A percentile compares a stretch with the other conserved stretches of the same genome.
Conservation (phyloP, 73 alveolate species). For the Stentor roeselii region DNA sequence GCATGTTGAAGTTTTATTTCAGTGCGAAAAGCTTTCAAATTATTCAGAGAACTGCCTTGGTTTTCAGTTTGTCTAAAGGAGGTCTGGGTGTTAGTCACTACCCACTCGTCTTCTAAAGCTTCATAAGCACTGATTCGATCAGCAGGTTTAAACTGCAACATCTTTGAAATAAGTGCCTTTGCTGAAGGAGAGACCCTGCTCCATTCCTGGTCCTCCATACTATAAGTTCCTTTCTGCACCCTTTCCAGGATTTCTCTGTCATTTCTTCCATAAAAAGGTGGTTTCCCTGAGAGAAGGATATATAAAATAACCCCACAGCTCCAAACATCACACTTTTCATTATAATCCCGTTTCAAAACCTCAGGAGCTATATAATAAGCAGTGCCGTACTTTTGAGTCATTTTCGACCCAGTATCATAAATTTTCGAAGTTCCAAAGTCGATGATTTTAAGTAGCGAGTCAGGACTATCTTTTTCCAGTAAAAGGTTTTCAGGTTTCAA, state of each 20-base stretch:
- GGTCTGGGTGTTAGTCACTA: slow-evolving; percentile 30
- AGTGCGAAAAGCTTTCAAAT: slow-evolving; percentile 79
- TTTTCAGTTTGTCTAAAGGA: slow-evolving; percentile 27
- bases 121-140: slow-evolving; percentile 47
- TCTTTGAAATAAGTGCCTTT: slow-evolving; percentile 41
- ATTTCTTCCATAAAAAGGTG: slow-evolving; percentile 86
- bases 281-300: slow-evolving; percentile 84
- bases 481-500: slow-evolving; percentile 84
- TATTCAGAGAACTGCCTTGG: slow-evolving; percentile 50
- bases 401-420: slow-evolving; percentile 43
- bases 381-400: slow-evolving; percentile 83
- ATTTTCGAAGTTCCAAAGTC: slow-evolving; percentile 88
- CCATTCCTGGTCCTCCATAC: slow-evolving; percentile 48
- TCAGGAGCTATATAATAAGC: slow-evolving; percentile 83
- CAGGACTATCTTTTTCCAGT: slow-evolving; percentile 64
- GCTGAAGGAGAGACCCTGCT: slow-evolving; percentile 36
- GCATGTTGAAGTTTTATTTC: slow-evolving; percentile 82
- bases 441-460: slow-evolving; percentile 69
- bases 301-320: slow-evolving; percentile 89
- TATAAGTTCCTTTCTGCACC: slow-evolving; percentile 40
- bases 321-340: slow-evolving; percentile 86
- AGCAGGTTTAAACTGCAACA: slow-evolving; percentile 39
- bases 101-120: slow-evolving; percentile 49
- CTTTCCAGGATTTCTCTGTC: slow-evolving; percentile 64
- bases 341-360: slow-evolving; percentile 56